Percentiles rank a stretch among this genome's conserved stretches.
phyloP scores from a whole-genome alignment of 164 flowering plant genomes.

The Stephania yunnanensis region DNA sequence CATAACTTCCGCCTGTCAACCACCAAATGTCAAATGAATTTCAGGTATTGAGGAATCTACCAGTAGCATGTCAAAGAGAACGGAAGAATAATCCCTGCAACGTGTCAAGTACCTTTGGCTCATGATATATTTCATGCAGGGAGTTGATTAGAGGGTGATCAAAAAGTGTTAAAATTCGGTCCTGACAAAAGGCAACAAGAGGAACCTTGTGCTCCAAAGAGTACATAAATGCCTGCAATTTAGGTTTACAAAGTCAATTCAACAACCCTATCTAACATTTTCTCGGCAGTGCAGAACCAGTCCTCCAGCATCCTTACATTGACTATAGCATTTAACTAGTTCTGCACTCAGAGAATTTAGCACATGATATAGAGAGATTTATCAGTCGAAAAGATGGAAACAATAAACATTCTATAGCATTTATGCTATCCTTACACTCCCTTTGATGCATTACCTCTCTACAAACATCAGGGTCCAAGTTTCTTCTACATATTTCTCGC shows the following conservation, averaged over 20 bases:
- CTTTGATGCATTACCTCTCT: conserved; percentile 52
- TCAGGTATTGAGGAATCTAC: conserved; percentile 2
- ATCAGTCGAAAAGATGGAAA: neutral
- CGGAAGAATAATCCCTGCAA: neutral
- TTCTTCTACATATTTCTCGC: conserved; percentile 63
- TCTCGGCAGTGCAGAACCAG: too few relatives aligned
- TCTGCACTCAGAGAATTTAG: neutral
- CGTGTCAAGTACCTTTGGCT: conserved; percentile 64
- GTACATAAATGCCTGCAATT: conserved; percentile 71
- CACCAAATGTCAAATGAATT: neutral
- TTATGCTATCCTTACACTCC: neutral
- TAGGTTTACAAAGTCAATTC: neutral
- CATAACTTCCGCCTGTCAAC: conserved; percentile 76
- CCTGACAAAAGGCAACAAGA: conserved; percentile 73
- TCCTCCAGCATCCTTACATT: neutral
- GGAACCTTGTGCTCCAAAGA: conserved; percentile 74
- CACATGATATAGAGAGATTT: neutral
- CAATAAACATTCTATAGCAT: neutral
- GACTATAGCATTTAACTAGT: neutral
- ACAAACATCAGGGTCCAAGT: conserved; percentile 64
- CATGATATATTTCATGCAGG: conserved; percentile 69
- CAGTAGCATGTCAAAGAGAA: neutral
- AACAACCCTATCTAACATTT: neutral
- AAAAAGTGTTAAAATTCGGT: conserved; percentile 73
- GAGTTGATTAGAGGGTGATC: conserved; percentile 74